Evolutionary conservation across 257 asterid genomes (phyloP), one percentile per base, ranked within the genome.

Genomic region (Asclepias syriaca): DNA sequence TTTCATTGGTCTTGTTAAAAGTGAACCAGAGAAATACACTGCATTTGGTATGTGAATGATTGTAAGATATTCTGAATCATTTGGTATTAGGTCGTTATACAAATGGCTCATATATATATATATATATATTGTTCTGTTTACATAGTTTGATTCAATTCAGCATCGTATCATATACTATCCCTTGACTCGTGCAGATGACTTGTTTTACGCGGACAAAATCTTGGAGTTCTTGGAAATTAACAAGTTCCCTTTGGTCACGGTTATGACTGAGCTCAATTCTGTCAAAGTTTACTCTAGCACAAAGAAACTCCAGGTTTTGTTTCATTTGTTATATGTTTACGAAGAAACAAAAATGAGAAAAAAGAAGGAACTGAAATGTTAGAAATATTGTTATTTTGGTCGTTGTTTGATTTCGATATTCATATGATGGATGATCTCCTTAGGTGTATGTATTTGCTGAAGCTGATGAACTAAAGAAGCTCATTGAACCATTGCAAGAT

Each of bases 371-470:
- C 13, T 43, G 37, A 29, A 29, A 60, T 60, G 15, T 21, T 60
- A 60, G 66, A 15, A 15, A 45, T 65, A 4, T 29, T 9, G 39
- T 58, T 53, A 8, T 67, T 19, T 57, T 68, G 45, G 11, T 74
- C n/a, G 40, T 43, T 18, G 13, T 58, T 43, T 24, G 57, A 29
- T 37, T 22, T 14, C 73, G 29, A 19, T 21, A 68, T 51, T 55
- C 14, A 12, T 50, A 21, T 51, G 66, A 12, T 12, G 29, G 54
- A 4, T 53, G 48, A 66, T 80, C 78, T 66, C 74, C 43, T 77
- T 77, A 95, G 99, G 94, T 95, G 34, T 92, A 81, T 77, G 77
- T 95, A 78, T 87, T 88, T 86, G 89, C 89, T 77, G 97, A 87
- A 79, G 89, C 81, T 59, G 94, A 81, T 50, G 79, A 80, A 56